Conservation (phyloP, 768 basidiomycete genomes). For the Pluteus cervinus region DNA sequence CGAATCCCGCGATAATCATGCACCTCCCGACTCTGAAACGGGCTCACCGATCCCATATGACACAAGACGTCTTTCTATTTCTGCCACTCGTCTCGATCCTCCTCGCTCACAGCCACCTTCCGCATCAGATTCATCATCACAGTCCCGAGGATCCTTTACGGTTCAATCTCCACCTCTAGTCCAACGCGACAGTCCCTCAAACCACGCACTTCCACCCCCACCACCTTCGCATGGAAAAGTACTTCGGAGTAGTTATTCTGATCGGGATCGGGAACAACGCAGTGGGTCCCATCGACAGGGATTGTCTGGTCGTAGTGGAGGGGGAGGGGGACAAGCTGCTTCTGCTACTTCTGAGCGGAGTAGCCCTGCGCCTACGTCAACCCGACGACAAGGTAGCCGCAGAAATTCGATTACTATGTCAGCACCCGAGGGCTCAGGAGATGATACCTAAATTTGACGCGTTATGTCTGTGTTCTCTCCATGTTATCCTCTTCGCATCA, state of each 20-base stretch:
- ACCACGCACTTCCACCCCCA: constrained; percentile 12
- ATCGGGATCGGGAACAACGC: constrained; percentile 8
- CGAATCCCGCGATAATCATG: constrained; percentile 28
- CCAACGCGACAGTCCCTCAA: constrained; percentile 24
- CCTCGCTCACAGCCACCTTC: constrained; percentile 22
- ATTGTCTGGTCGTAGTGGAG: constrained; percentile 3
- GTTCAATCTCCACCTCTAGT: constrained; percentile 27
- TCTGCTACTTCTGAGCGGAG: constrained; percentile 3
- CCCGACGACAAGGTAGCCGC: constrained; percentile 21
- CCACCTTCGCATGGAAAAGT: constrained; percentile 15
- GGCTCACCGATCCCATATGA: constrained; percentile 48
- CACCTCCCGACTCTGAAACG: constrained; percentile 29
- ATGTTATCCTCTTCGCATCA: neutral
- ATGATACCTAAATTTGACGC: neutral
- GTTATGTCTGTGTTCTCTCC: neutral
- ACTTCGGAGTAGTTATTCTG: constrained; percentile 7
- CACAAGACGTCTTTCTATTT: constrained; percentile 41
- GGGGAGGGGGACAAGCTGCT: constrained; percentile 5
- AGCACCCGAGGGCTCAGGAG: constrained; percentile 18
- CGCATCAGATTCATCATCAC: constrained; percentile 21
- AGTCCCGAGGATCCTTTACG: constrained; percentile 16
- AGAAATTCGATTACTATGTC: constrained; percentile 32
- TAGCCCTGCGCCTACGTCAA: constrained; percentile 3
- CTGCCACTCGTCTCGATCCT: constrained; percentile 45
- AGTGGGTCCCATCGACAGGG: too few species aligned